Evolutionary conservation across 305 asterid genomes (phyloP).

Genomic region (Fraxinus latifolia): DNA sequence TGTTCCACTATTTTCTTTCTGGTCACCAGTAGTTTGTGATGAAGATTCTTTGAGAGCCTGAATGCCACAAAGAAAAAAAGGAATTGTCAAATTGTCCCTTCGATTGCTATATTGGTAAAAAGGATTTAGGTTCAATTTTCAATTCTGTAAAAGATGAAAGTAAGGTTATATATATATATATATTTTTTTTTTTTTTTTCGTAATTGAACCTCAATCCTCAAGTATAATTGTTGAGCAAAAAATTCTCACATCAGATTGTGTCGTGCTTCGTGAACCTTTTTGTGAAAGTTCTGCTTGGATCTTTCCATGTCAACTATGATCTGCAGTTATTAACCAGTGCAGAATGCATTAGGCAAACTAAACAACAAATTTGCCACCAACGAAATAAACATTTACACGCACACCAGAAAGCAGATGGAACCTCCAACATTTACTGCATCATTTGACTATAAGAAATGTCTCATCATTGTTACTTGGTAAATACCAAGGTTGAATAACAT

Average conservation of each 20-base stretch:
- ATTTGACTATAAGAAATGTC: not conserved
- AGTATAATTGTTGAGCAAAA: constrained; percentile 19
- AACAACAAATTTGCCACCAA: not conserved
- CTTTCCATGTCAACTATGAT: constrained; percentile 94
- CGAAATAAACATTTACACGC: not conserved
- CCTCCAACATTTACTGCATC: constrained; percentile 10
- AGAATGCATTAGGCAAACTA: constrained; percentile 18
- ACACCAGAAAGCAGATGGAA: not conserved
- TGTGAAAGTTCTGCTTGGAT: constrained; percentile 75
- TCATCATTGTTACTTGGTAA: constrained; percentile 1
- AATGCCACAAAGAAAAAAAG: constrained; percentile 21
- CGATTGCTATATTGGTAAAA: not conserved
- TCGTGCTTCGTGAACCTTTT: constrained; percentile 55
- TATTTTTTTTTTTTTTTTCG: not conserved
- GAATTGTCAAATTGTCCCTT: not conserved
- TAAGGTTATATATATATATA: not conserved
- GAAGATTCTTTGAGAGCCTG: constrained; percentile 75
- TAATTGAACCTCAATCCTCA: constrained; percentile 3
- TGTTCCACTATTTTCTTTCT: constrained; percentile 54
- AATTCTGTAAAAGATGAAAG: not conserved
- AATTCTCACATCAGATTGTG: constrained; percentile 64
- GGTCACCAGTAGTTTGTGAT: constrained; percentile 46
- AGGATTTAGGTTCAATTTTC: not conserved
- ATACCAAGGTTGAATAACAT: not conserved
- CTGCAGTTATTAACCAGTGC: constrained; percentile 40